Base-by-base conservation (phyloP, 1,284 basidiomycete genomes). In the Tausonia pullulans region DNA sequence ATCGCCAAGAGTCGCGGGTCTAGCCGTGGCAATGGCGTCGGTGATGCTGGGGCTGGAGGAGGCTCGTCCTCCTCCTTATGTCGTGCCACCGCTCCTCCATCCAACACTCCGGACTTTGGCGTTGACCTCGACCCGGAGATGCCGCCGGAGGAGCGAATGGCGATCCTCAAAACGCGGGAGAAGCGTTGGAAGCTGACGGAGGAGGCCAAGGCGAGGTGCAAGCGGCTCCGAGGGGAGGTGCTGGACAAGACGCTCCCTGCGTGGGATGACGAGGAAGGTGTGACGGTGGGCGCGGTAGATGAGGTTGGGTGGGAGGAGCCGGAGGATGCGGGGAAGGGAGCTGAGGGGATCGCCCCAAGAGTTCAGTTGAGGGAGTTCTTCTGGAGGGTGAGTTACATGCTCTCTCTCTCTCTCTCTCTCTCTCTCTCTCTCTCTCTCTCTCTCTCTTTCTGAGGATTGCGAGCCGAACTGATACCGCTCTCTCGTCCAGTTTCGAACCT, bases 341-440 rank as follows among this genome's bases (percentile, higher is more conserved):
- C 46, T 11, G 57, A 58, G 45, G 57, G 57, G 2, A 46, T 58
- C n/a, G 57, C 57, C 13, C 45, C 45, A 3, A 58, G 57, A n/a
- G 57, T 58, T 4, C 45, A 58, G 10, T 10, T 58, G 43, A 43
- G 57, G n/a, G 57, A 58, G 57, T 58, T 58, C 16, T 58, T 58
- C n/a, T 58, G 57, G 57, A 58, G 57, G 39, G 53, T 55, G 53
- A 55, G 53, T 55, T 41, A 41, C 7, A 14, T 55, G 27, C 27
- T 27, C 27, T 27, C 27, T 27, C 27, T 27, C 27, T 27, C 27
- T 2, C 27, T 27, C 27, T 27, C 27, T 27, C 27, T 27, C 27
- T 27, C 27, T 27, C 27, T 27, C 27, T 27, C 27, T 27, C 27
- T 27, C 27, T 27, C 27, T 27, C 27, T 27, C 27, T 27, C 27